Evolutionary conservation across 495 filamentous ascomycete species (phyloP).

Genomic region (Symbiotaphrina buchneri): DNA sequence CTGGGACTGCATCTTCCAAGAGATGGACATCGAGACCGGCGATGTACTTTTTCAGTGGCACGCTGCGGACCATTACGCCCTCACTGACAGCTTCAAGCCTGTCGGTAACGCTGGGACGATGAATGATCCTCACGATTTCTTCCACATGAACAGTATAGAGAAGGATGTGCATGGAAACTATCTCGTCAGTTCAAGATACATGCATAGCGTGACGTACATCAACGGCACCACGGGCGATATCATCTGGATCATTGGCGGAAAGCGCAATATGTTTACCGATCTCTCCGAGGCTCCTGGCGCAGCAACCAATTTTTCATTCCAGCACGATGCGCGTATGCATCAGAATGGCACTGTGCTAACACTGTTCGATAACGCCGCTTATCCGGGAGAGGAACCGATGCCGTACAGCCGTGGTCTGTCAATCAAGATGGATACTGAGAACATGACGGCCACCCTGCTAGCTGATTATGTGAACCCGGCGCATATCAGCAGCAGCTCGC

Average conservation of each 20-base stretch:
- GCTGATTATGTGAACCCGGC: slow-evolving; percentile 14
- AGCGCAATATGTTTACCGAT: slow-evolving; percentile 17
- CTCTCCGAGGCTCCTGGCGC: slow-evolving; percentile 19
- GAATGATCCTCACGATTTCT: slow-evolving; percentile 15
- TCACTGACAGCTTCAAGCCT: too few relatives aligned
- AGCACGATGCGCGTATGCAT: slow-evolving; percentile 24
- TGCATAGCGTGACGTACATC: slow-evolving; percentile 15
- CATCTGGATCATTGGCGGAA: slow-evolving; percentile 21
- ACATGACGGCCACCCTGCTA: slow-evolving; percentile 15
- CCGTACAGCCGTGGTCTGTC: slow-evolving; percentile 18
- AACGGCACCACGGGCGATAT: slow-evolving; percentile 14
- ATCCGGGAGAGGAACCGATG: slow-evolving; percentile 9
- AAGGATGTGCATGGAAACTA: slow-evolving; percentile 15
- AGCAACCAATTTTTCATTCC: slow-evolving; percentile 31
- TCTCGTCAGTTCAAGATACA: slow-evolving; percentile 20
- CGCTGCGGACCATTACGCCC: slow-evolving; percentile 14
- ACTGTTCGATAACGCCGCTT: slow-evolving; percentile 15
- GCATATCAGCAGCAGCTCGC: slow-evolving; percentile 15
- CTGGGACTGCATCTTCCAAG: slow-evolving; percentile 20
- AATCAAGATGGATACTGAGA: slow-evolving; percentile 18
- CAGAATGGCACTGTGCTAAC: slow-evolving; percentile 9
- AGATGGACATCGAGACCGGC: slow-evolving; percentile 16
- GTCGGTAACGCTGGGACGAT: too few relatives aligned
- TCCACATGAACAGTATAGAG: slow-evolving; percentile 18
- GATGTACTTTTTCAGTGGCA: slow-evolving; percentile 17